phyloP scores from a whole-genome alignment of 2,329 filamentous ascomycete species.

The Fusarium decemcellulare region DNA sequence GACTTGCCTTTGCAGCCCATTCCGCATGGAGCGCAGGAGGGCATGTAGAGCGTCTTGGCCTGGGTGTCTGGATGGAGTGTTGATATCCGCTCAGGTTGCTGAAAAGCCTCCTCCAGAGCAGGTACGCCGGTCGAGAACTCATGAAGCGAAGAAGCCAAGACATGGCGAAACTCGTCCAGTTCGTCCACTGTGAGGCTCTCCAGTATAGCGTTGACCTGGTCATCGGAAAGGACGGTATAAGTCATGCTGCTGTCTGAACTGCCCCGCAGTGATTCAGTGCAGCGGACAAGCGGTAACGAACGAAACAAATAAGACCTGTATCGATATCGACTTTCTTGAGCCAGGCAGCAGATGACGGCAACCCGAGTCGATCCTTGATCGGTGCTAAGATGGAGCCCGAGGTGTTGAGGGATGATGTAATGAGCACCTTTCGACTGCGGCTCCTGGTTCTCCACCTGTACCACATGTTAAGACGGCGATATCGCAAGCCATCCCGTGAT shows the following conservation, averaged over 20 bases:
- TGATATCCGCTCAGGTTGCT: slow-evolving; percentile 69
- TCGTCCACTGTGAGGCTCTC: slow-evolving; percentile 67
- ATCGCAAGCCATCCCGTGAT: not conserved
- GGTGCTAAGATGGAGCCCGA: slow-evolving; percentile 23
- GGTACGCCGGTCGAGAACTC: slow-evolving; percentile 73
- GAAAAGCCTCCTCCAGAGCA: slow-evolving; percentile 59
- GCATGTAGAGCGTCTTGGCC: slow-evolving; percentile 81
- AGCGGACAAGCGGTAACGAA: too few relatives aligned
- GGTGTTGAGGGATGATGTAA: slow-evolving; percentile 41
- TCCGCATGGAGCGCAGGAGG: slow-evolving; percentile 73
- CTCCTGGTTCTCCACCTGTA: slow-evolving; percentile 41
- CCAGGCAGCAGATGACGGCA: not conserved
- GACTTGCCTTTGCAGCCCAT: slow-evolving; percentile 77
- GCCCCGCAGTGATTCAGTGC: too few relatives aligned
- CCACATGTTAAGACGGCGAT: slow-evolving; percentile 26
- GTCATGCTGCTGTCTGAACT: slow-evolving; percentile 58
- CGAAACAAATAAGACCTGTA: too few relatives aligned
- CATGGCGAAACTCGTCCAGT: slow-evolving; percentile 65
- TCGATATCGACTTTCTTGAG: not conserved
- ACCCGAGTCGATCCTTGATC: slow-evolving; percentile 17
- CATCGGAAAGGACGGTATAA: slow-evolving; percentile 71
- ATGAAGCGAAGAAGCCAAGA: slow-evolving; percentile 67
- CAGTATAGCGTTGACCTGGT: slow-evolving; percentile 68
- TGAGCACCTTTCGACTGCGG: slow-evolving; percentile 27
- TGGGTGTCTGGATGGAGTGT: slow-evolving; percentile 64